Evolutionary conservation across 2,329 filamentous ascomycete species (phyloP).

Genomic region (Penicillium glabrum): DNA sequence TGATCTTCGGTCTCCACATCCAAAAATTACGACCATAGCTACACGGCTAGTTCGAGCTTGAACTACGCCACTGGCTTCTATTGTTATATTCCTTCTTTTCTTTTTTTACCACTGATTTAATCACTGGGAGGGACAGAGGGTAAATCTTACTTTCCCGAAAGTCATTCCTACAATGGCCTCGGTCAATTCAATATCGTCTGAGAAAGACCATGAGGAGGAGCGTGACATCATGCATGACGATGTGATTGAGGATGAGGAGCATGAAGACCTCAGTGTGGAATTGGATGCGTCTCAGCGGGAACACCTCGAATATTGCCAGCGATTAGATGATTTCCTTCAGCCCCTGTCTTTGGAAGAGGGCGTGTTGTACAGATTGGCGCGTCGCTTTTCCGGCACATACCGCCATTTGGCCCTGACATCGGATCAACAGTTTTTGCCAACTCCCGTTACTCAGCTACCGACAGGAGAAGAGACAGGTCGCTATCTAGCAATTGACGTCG

Average conservation of each 20-base stretch:
- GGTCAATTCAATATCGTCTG: slow-evolving; percentile 22
- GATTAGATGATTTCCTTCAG: slow-evolving; percentile 41
- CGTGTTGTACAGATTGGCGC: slow-evolving; percentile 46
- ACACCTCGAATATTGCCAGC: slow-evolving; percentile 32
- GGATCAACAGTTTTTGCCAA: slow-evolving; percentile 49
- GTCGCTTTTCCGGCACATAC: slow-evolving; percentile 47
- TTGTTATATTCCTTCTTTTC: not conserved
- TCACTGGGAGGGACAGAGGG: not conserved
- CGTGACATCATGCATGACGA: slow-evolving; percentile 30
- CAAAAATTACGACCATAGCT: not conserved
- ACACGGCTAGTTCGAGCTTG: not conserved
- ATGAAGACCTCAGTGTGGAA: slow-evolving; percentile 32
- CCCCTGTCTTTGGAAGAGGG: slow-evolving; percentile 44
- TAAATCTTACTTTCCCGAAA: not conserved
- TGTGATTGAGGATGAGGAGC: slow-evolving; percentile 33
- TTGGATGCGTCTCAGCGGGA: slow-evolving; percentile 30
- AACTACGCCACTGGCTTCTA: not conserved
- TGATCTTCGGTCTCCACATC: not conserved
- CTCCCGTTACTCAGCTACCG: slow-evolving; percentile 47
- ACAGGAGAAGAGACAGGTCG: slow-evolving; percentile 55
- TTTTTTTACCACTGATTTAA: not conserved
- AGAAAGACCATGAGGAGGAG: slow-evolving; percentile 29
- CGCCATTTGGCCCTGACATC: slow-evolving; percentile 45
- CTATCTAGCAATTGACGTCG: slow-evolving; percentile 59
- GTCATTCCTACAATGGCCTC: slow-evolving; percentile 22